Percentiles rank a stretch among this genome's conserved stretches.
These are phyloP conservation scores for Phytophthora parvispora DNA, from an alignment of 352 stramenopile species.

Conservation along the genomic window DNA sequence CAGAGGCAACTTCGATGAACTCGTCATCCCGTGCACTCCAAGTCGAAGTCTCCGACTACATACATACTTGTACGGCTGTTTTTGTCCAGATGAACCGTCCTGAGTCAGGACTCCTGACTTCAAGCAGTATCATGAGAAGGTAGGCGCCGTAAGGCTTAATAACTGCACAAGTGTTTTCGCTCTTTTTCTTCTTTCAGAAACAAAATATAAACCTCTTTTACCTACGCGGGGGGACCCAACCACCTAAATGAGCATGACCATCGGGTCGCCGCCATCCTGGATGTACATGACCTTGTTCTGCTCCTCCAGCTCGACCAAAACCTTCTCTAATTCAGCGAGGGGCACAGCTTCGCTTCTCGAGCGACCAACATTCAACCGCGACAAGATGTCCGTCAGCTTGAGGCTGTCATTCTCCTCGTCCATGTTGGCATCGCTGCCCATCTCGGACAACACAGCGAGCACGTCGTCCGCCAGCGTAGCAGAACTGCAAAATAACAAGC, in stretches of 20 bases:
- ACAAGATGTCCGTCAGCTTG: constrained; percentile 65
- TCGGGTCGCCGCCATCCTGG: constrained; percentile 79
- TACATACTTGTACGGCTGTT: too few species aligned
- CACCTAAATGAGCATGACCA: constrained; percentile 90
- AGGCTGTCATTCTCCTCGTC: constrained; percentile 81
- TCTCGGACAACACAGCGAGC: constrained; percentile 64
- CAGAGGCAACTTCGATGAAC: too few species aligned
- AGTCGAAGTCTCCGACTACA: too few species aligned
- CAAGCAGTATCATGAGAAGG: too few species aligned
- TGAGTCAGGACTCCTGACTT: too few species aligned
- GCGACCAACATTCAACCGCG: constrained; percentile 59
- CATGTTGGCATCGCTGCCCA: constrained; percentile 54
- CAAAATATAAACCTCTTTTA: constrained; percentile 47
- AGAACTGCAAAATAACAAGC: constrained; percentile 42
- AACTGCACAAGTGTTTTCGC: constrained; percentile 31
- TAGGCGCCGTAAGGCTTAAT: constrained; percentile 2
- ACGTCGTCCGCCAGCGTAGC: constrained; percentile 76
- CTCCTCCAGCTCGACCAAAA: constrained; percentile 82
- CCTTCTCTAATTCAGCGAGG: constrained; percentile 68
- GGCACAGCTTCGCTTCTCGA: constrained; percentile 41
- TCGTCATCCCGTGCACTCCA: too few species aligned
- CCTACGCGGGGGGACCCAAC: background rate
- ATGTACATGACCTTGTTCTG: constrained; percentile 94
- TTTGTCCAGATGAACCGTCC: too few species aligned
- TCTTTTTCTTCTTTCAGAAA: constrained; percentile 33